Evolutionary conservation across 2,329 filamentous ascomycete species (phyloP).

Genomic region (Lasiodiplodia hormozganensis): DNA sequence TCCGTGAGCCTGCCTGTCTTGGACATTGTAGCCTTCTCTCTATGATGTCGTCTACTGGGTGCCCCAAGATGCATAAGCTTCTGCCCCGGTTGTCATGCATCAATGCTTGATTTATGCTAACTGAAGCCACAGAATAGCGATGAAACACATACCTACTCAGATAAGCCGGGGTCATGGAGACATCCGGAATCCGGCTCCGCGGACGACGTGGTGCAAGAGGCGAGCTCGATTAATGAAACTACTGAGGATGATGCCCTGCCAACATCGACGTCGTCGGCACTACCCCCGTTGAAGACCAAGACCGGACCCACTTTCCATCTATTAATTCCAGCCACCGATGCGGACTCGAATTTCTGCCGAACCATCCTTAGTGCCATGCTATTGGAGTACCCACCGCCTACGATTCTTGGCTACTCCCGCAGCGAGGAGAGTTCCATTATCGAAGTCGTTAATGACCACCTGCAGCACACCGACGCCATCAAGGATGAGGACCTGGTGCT

Average conservation of each 20-base stretch:
- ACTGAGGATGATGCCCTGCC: not conserved
- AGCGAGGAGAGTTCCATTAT: slow-evolving; percentile 54
- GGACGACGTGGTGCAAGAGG: not conserved
- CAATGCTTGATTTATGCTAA: slow-evolving; percentile 1
- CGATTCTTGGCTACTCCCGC: slow-evolving; percentile 56
- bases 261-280: slow-evolving; percentile 5
- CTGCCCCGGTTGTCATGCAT: not conserved
- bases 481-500: slow-evolving; percentile 67
- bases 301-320: slow-evolving; percentile 56
- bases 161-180: slow-evolving; percentile 5
- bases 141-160: slow-evolving; percentile 6
- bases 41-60: not conserved
- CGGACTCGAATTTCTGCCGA: slow-evolving; percentile 62
- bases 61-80: not conserved
- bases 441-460: slow-evolving; percentile 51
- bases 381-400: slow-evolving; percentile 66
- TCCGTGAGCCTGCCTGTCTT: too few species aligned
- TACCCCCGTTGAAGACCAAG: slow-evolving; percentile 36
- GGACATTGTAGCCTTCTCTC: not conserved
- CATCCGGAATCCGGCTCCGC: not conserved
- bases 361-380: slow-evolving; percentile 64
- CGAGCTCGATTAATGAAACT: not conserved
- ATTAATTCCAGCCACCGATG: slow-evolving; percentile 58
- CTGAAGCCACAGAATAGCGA: not conserved
- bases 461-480: slow-evolving; percentile 54